A percentile compares a stretch with the other conserved stretches of the same genome.
Evolutionary conservation across 495 filamentous ascomycete species (phyloP).

Genomic region (Cryomyces minteri): DNA sequence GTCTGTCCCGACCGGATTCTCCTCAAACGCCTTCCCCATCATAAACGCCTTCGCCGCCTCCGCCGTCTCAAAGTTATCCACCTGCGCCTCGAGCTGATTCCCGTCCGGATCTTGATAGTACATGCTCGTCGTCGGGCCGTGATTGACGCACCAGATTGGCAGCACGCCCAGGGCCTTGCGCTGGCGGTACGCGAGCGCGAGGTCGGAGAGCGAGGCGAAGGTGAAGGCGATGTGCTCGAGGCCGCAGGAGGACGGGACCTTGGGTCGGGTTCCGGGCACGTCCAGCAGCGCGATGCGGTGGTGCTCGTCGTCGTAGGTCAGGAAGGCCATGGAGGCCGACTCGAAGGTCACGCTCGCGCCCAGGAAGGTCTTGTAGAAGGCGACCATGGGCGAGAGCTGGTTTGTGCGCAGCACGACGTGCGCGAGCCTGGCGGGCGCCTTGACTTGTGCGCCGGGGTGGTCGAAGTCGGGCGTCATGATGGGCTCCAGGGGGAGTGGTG

Average conservation of each 20-base stretch:
- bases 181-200: conserved; percentile 14
- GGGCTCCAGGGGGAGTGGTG: no score
- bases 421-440: conserved; percentile 3
- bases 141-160: conserved; percentile 23
- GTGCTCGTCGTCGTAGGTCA: conserved; percentile 11
- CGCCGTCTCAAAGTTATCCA: conserved; percentile 23
- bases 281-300: conserved; percentile 6
- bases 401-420: conserved; percentile 5
- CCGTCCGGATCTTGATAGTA: conserved; percentile 11
- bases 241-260: neutral
- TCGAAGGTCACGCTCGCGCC: neutral
- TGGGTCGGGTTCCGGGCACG: neutral
- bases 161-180: conserved; percentile 19
- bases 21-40: neutral
- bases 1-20: conserved; percentile 22
- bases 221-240: conserved; percentile 10
- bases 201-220: conserved; percentile 1
- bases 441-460: neutral
- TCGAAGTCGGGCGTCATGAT: neutral
- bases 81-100: conserved; percentile 28
- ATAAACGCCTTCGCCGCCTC: conserved; percentile 23
- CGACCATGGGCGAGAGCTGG: neutral
- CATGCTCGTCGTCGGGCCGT: conserved; percentile 4
- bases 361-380: conserved; percentile 3
- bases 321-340: conserved; percentile 1